Conservation (phyloP, 164 flowering plant genomes). For the Warburgia ugandensis region DNA sequence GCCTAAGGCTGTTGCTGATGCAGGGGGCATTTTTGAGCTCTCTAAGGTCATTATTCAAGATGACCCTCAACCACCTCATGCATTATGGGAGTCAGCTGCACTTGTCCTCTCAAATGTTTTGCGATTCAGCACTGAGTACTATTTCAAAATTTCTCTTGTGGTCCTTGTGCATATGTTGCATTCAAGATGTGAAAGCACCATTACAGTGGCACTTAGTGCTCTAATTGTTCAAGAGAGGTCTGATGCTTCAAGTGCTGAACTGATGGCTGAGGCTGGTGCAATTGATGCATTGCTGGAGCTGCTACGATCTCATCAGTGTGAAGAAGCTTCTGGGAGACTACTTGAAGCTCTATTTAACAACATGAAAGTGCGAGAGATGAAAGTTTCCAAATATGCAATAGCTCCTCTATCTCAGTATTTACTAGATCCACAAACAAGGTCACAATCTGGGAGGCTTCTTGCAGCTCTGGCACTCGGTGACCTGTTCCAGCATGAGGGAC, state of each 20-base stretch:
- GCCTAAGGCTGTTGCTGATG: constrained; percentile 85
- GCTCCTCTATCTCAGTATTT: constrained; percentile 82
- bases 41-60: constrained; percentile 78
- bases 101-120: constrained; percentile 68
- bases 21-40: constrained; percentile 84
- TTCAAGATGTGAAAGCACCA: constrained; percentile 47
- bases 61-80: constrained; percentile 68
- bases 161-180: constrained; percentile 76
- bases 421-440: constrained; percentile 76
- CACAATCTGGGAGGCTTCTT: constrained; percentile 65
- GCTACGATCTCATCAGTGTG: constrained; percentile 79
- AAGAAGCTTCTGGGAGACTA: constrained; percentile 66
- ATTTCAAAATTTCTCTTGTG: constrained; percentile 56
- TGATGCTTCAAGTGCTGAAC: constrained; percentile 62
- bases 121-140: constrained; percentile 45
- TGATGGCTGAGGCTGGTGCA: constrained; percentile 80
- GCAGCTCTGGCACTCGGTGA: constrained; percentile 84
- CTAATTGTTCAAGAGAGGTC: constrained; percentile 57
- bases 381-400: constrained; percentile 71
- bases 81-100: constrained; percentile 76
- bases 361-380: constrained; percentile 67
- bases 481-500: constrained; percentile 77
- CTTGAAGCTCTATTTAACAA: constrained; percentile 82
- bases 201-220: constrained; percentile 57
- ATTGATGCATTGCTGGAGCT: constrained; percentile 72